phyloP scores from a whole-genome alignment of 305 asterid genomes.

The Plantago coronopus region DNA sequence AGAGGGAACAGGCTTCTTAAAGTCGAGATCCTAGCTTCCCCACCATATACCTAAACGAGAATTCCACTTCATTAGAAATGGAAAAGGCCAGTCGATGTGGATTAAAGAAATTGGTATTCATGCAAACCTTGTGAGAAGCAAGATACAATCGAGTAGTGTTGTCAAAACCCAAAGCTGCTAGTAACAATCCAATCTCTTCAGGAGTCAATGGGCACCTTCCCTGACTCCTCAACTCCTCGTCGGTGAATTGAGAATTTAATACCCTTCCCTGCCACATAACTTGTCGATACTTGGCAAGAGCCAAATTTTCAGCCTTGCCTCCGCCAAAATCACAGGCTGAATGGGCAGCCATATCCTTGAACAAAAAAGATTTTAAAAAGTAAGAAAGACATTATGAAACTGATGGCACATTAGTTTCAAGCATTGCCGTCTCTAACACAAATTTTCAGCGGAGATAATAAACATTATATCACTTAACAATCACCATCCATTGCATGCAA shows the following conservation, averaged over 20 bases:
- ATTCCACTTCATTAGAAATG: not conserved
- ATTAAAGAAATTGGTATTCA: conserved; percentile 2
- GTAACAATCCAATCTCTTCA: conserved; percentile 89
- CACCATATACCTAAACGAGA: conserved; percentile 77
- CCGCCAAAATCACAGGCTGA: conserved; percentile 99
- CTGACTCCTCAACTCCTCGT: conserved; percentile 90
- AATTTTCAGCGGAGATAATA: too few relatives aligned
- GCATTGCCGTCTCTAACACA: too few relatives aligned
- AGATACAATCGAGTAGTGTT: conserved; percentile 81
- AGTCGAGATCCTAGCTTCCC: conserved; percentile 88
- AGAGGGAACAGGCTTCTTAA: conserved; percentile 74
- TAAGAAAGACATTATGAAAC: not conserved
- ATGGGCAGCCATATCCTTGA: conserved; percentile 99
- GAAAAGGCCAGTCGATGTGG: conserved; percentile 12
- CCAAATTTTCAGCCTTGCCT: conserved; percentile 91
- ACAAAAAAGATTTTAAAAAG: conserved; percentile 20
- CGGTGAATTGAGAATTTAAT: conserved; percentile 84
- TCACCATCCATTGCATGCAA: not conserved
- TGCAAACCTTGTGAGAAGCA: conserved; percentile 87
- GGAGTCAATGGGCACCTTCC: conserved; percentile 97
- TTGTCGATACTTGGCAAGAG: conserved; percentile 92
- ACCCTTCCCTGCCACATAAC: conserved; percentile 98
- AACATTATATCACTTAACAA: too few relatives aligned
- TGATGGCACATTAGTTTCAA: too few relatives aligned
- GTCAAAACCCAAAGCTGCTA: conserved; percentile 91